Conservation (phyloP, 2,329 filamentous ascomycete species). For the Cryphonectria japonica region DNA sequence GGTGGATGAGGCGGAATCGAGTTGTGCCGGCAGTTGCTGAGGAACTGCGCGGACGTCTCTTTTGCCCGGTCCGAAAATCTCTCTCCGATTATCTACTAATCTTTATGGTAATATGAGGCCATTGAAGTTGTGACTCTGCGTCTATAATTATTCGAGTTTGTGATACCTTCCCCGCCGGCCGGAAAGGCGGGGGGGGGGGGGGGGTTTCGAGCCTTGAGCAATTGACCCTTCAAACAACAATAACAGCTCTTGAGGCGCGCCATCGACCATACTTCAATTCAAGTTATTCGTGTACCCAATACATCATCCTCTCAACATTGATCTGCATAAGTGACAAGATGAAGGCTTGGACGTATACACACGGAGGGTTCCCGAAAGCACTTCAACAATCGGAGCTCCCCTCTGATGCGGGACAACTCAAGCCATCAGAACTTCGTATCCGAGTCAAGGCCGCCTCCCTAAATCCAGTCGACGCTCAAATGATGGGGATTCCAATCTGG, state of each 20-base stretch:
- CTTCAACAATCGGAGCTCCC: not conserved
- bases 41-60: not conserved
- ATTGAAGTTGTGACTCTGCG: not conserved
- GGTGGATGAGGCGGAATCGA: not conserved
- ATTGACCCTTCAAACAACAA: not conserved
- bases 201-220: too few species aligned
- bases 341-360: not conserved
- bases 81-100: not conserved
- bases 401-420: not conserved
- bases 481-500: not conserved
- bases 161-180: not conserved
- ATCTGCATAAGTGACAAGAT: not conserved
- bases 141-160: not conserved
- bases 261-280: too few species aligned
- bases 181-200: too few species aligned
- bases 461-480: not conserved
- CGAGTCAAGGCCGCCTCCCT: not conserved
- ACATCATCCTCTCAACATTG: not conserved
- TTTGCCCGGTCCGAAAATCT: not conserved
- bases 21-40: not conserved
- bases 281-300: not conserved
- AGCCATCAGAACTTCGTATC: not conserved
- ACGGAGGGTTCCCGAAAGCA: not conserved
- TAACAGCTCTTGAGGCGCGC: not conserved
- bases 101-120: not conserved